Evolutionary conservation across 257 asterid species (phyloP).

Genomic region (Nicotiana undulata): DNA sequence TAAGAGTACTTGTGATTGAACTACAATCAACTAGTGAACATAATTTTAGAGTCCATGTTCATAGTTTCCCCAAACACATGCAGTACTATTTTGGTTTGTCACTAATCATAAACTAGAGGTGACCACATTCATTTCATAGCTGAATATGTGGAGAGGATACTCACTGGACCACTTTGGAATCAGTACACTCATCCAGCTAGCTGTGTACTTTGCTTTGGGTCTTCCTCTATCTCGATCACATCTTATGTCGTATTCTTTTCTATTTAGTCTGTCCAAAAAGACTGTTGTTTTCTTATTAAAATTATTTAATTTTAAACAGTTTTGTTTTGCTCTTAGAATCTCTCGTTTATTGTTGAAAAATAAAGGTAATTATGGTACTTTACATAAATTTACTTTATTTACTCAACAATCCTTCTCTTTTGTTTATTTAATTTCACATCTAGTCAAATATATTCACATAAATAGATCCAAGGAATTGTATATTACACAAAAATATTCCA

Average conservation of each 20-base stretch:
- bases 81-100: neutral
- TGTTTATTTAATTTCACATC: too few relatives aligned
- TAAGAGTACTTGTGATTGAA: neutral
- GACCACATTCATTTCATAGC: conserved; percentile 1
- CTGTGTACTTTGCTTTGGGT: neutral
- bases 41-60: neutral
- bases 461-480: too few relatives aligned
- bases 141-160: too few relatives aligned
- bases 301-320: neutral
- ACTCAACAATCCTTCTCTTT: neutral
- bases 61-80: neutral
- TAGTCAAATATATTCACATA: too few relatives aligned
- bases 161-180: neutral
- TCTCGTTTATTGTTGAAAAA: too few relatives aligned
- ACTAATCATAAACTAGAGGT: neutral
- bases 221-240: too few relatives aligned
- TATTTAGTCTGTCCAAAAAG: neutral
- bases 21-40: neutral
- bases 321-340: neutral
- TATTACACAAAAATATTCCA: too few relatives aligned
- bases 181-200: neutral
- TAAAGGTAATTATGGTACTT: too few relatives aligned
- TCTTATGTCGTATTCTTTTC: neutral
- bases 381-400: too few relatives aligned
- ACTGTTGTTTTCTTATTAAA: neutral